Evolutionary conservation across 441 rosid species (phyloP).

Genomic region (Syzygium syzygioides): DNA sequence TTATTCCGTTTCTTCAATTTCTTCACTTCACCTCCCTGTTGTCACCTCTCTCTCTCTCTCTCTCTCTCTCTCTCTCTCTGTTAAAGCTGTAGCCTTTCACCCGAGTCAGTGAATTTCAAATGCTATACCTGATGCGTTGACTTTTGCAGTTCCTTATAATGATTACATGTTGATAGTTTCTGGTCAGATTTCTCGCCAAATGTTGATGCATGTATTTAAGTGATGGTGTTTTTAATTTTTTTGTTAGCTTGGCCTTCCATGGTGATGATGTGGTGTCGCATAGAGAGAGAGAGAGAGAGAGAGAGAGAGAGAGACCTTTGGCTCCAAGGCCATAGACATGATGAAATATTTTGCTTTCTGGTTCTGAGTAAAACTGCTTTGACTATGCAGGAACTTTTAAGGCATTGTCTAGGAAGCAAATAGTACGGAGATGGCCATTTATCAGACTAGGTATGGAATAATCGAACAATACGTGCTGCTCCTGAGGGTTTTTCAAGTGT

Average conservation of each 20-base stretch:
- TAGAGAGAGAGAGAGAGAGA: not conserved
- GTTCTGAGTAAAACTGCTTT: not conserved
- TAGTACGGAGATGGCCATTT: not conserved
- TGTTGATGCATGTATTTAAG: not conserved
- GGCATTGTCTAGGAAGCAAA: not conserved
- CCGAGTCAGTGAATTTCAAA: not conserved
- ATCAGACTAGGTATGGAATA: not conserved
- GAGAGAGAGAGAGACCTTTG: not conserved
- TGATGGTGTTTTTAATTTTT: not conserved
- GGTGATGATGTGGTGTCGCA: not conserved
- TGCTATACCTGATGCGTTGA: not conserved
- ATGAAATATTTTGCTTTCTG: not conserved
- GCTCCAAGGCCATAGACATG: not conserved
- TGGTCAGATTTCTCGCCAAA: not conserved
- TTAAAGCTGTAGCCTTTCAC: no score
- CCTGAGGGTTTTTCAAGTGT: not conserved
- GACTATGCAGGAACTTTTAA: not conserved
- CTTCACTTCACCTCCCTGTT: not conserved
- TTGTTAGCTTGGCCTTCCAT: not conserved
- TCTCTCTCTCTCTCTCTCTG: not conserved
- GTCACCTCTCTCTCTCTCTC: not conserved
- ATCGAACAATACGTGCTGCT: not conserved
- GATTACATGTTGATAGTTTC: not conserved
- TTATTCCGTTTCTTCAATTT: not conserved
- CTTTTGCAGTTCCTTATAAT: not conserved